These are phyloP conservation scores for Hamamelis virginiana DNA, from an alignment of 164 flowering plant genomes.

Conservation along the genomic window DNA sequence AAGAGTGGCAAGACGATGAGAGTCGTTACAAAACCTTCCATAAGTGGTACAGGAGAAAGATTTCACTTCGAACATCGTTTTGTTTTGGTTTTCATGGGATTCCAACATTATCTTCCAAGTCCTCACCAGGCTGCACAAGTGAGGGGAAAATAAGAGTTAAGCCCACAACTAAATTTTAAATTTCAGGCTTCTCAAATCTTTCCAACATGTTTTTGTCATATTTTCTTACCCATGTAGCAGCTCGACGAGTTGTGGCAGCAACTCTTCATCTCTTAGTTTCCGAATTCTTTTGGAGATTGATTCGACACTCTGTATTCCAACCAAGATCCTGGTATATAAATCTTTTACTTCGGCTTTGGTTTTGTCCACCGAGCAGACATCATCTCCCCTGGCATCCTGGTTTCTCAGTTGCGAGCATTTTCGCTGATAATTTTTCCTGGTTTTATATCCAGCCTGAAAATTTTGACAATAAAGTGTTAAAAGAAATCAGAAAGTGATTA, in stretches of 20 bases:
- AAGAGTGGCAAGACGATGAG: conserved; percentile 28
- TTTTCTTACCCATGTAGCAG: conserved; percentile 24
- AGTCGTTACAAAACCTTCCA: conserved; percentile 13
- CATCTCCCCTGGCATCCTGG: conserved; percentile 17
- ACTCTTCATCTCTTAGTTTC: conserved; percentile 31
- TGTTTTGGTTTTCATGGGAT: conserved; percentile 23
- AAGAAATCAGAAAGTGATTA: neutral
- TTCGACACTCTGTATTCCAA: conserved; percentile 21
- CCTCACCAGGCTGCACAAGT: conserved; percentile 18
- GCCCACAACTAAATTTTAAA: neutral
- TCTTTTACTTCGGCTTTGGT: conserved; percentile 18
- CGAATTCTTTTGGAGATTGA: conserved; percentile 26
- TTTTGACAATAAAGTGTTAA: neutral
- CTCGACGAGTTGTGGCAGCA: conserved; percentile 33
- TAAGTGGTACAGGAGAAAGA: conserved; percentile 14
- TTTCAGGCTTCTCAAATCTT: neutral
- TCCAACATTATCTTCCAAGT: conserved; percentile 28
- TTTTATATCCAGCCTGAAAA: conserved; percentile 17
- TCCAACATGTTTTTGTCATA: neutral
- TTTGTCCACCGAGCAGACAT: conserved; percentile 6
- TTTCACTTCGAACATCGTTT: conserved; percentile 16
- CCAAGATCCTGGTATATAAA: conserved; percentile 19
- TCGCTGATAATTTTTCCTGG: conserved; percentile 14
- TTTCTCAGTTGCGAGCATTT: conserved; percentile 18
- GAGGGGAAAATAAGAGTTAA: neutral